Evolutionary conservation across 78 protist species (phyloP), one percentile per base, ranked within the genome.

Genomic region (Dictyostelium intermedium): DNA sequence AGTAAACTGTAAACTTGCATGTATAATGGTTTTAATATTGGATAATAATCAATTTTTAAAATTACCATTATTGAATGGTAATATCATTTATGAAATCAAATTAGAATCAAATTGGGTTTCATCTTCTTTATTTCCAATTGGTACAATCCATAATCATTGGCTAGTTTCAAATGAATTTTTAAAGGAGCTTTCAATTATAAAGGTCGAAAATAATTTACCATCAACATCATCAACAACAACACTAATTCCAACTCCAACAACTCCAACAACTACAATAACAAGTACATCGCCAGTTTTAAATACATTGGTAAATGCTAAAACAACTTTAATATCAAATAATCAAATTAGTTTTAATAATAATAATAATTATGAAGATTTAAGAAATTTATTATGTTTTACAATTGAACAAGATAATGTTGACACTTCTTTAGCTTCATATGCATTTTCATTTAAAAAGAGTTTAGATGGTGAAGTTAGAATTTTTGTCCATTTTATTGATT

Each of bases 401-500:
- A 80, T 89, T 45, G 79, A 72, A 32, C 43, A 14, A 4, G 45
- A 72, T 32, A 72, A 34, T 72, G 13, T 8, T 34, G n/a, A 72
- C 6, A 34, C 5, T 27, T 1, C 7, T 45, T 56, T 37, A 8
- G 18, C 20, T 30, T 83, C 83, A 39, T 20, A 66, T 69, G 41
- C 78, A 18, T 78, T 63, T 50, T 89, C 94, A 30, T 80, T 74
- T 70, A 13, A 16, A 13, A 23, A 41, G 30, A 35, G 25, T 8
- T 16, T 53, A 16, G 82, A 89, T 70, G 87, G 87, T 34, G 61
- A 80, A 43, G 56, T 89, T 50, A 80, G 6, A 45, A 41, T 50
- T 70, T 80, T 10, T 27, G 53, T 80, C 13, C 94, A 89, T 80
- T 60, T 89, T n/a, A 18, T 66, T 47, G 94, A 89, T 89, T 25